Conservation (phyloP, 2,329 filamentous ascomycete genomes). For the Xylaria sp. region DNA sequence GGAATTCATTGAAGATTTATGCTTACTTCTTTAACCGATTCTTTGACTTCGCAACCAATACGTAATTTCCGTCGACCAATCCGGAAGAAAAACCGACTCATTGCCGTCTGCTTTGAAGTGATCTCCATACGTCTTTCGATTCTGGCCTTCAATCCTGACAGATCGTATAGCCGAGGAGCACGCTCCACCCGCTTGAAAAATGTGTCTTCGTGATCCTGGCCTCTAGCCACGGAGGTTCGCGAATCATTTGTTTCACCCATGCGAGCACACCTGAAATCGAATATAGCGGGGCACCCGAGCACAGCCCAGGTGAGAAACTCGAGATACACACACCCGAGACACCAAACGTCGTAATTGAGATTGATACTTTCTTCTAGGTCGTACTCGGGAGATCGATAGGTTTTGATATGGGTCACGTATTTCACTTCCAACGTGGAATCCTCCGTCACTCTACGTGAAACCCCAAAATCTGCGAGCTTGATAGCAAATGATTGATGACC, state of each 20-base stretch:
- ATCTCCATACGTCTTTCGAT: not conserved
- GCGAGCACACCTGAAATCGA: conserved; percentile 3
- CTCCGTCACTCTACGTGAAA: conserved; percentile 1
- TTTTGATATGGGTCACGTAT: conserved; percentile 26
- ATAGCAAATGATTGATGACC: conserved; percentile 3
- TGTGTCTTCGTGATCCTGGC: conserved; percentile 17
- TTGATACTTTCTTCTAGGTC: conserved; percentile 7
- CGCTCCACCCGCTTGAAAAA: conserved; percentile 26
- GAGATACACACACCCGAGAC: conserved; percentile 41
- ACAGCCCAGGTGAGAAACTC: conserved; percentile 40
- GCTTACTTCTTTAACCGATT: not conserved
- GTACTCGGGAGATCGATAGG: conserved; percentile 34
- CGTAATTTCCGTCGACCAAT: not conserved
- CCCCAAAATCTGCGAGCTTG: conserved; percentile 35
- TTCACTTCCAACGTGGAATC: not conserved
- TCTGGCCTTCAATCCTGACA: not conserved
- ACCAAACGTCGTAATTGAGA: conserved; percentile 39
- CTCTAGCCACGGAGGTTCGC: not conserved
- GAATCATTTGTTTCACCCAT: not conserved
- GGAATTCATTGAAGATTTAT: not conserved
- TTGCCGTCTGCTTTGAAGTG: not conserved
- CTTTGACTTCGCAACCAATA: not conserved
- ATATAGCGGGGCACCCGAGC: not conserved
- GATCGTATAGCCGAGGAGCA: not conserved
- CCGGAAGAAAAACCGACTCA: not conserved